These are phyloP conservation scores for Cryphonectria radicalis DNA, from an alignment of 2,329 filamentous ascomycete species.

Conservation along the genomic window DNA sequence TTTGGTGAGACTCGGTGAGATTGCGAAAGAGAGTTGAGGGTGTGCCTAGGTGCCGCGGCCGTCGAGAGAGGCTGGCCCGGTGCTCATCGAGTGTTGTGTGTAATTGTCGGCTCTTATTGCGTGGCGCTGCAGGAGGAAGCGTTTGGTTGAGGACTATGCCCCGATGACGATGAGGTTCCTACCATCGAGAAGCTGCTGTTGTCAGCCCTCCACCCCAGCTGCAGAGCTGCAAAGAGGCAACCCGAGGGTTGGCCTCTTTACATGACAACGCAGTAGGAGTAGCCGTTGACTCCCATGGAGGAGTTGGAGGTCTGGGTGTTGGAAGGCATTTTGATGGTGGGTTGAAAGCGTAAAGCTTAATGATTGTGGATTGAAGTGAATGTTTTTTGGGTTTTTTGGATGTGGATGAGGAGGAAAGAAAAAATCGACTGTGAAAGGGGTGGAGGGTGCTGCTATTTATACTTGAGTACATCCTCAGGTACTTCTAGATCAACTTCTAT, in stretches of 20 bases:
- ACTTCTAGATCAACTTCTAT: not conserved
- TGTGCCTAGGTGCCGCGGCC: not conserved
- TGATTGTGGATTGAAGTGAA: constrained; percentile 28
- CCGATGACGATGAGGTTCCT: not conserved
- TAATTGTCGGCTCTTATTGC: constrained; percentile 2
- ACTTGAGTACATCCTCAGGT: constrained; percentile 10
- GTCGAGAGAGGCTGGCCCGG: constrained; percentile 8
- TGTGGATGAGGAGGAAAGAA: constrained; percentile 32
- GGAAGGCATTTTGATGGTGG: constrained; percentile 40
- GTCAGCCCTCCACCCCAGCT: constrained; percentile 2
- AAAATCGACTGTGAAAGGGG: not conserved
- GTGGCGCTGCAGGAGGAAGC: not conserved
- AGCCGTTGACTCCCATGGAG: constrained; percentile 35
- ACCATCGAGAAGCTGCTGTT: constrained; percentile 9
- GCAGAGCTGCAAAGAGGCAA: constrained; percentile 22
- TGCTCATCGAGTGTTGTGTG: constrained; percentile 4
- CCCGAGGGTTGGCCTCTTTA: constrained; percentile 32
- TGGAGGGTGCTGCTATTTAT: constrained; percentile 35
- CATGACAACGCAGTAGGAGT: constrained; percentile 41
- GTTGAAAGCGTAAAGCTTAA: constrained; percentile 24
- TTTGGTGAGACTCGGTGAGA: constrained; percentile 1
- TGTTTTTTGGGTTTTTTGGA: constrained; percentile 27
- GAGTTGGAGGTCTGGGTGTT: constrained; percentile 36
- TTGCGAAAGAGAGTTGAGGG: not conserved
- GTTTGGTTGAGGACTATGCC: not conserved